Evolutionary conservation across 2,329 filamentous ascomycete species (phyloP), one percentile per base, ranked within the genome.

Genomic region (Xylariomycetidae sp.): DNA sequence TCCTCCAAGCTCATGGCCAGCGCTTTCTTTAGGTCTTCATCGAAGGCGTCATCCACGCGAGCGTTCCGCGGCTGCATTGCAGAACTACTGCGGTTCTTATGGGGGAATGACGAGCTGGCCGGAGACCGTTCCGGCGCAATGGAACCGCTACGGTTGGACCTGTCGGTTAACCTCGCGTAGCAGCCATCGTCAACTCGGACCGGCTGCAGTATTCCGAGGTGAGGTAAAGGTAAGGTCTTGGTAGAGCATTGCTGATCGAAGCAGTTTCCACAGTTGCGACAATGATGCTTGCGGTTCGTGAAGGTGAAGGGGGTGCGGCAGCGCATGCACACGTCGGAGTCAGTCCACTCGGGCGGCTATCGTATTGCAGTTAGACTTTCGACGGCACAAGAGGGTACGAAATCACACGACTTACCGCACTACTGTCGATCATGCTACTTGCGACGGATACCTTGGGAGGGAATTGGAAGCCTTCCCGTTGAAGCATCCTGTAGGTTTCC

Each of bases 341-440:
- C 92, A 31, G 82, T 80, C 92, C 92, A 98, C 63, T 98, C 92
- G 1, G 92, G 92, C 8, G 92, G 92, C 82, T 94, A 49, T 34
- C 23, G 37, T n/a, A 23, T 29, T 37, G 12, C 17, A 20, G 38
- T 54, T 23, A 51, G 50, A n/a, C n/a, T 37, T 38, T 33, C 10
- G 17, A 24, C n/a, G 18, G 22, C 27, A 17, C 24, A 12, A 12
- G 25, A 10, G 10, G 25, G n/a, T 20, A 4, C 17, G 10, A 8
- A 17, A 34, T 1, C 14, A 17, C n/a, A 4, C 9, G 8, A 46
- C 83, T 58, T 74, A 94, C 87, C 40, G 92, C 92, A 53, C 82
- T 95, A 57, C 88, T 95, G 57, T 98, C 90, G 46, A 96, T 78
- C 89, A 98, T 98, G 61, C 84, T 95, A 62, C 87, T 93, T n/a